Percentiles rank a stretch among this genome's conserved stretches.
phyloP scores from a whole-genome alignment of 2,329 filamentous ascomycete species.

The Parascedosporium putredinis region DNA sequence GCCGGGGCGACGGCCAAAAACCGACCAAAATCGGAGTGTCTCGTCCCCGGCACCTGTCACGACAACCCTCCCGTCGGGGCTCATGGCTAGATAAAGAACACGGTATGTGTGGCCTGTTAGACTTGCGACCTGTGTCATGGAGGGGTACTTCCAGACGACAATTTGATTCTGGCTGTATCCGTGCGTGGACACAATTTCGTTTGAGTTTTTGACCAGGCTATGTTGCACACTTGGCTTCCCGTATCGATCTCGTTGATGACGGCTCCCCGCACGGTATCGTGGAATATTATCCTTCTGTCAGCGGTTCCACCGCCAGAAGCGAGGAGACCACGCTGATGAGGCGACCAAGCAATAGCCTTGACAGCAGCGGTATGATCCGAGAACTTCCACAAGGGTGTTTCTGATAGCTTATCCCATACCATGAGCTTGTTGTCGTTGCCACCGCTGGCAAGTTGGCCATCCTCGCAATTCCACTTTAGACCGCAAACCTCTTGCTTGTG shows the following conservation, averaged over 20 bases:
- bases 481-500: slow-evolving; percentile 99
- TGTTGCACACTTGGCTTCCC: slow-evolving; percentile 95
- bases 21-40: slow-evolving; percentile 92
- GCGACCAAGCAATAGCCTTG: slow-evolving; percentile 96
- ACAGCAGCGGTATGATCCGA: slow-evolving; percentile 91
- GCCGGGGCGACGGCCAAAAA: slow-evolving; percentile 75
- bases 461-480: slow-evolving; percentile 92
- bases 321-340: slow-evolving; percentile 87
- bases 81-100: slow-evolving; percentile 94
- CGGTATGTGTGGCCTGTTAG: slow-evolving; percentile 94
- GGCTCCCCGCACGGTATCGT: slow-evolving; percentile 81
- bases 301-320: slow-evolving; percentile 93
- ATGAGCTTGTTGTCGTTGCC: slow-evolving; percentile 98
- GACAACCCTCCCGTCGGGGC: slow-evolving; percentile 84
- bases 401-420: slow-evolving; percentile 95
- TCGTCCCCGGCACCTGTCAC: slow-evolving; percentile 96
- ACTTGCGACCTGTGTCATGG: slow-evolving; percentile 93
- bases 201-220: slow-evolving; percentile 97
- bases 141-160: slow-evolving; percentile 98
- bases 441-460: slow-evolving; percentile 86
- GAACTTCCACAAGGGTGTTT: slow-evolving; percentile 87
- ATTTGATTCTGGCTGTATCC: slow-evolving; percentile 98
- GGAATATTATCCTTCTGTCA: slow-evolving; percentile 93
- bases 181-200: slow-evolving; percentile 94
- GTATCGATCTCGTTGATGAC: slow-evolving; percentile 86